Base-by-base conservation (phyloP, 2,329 filamentous ascomycete species). In the Ophiostoma himal-ulmi region DNA sequence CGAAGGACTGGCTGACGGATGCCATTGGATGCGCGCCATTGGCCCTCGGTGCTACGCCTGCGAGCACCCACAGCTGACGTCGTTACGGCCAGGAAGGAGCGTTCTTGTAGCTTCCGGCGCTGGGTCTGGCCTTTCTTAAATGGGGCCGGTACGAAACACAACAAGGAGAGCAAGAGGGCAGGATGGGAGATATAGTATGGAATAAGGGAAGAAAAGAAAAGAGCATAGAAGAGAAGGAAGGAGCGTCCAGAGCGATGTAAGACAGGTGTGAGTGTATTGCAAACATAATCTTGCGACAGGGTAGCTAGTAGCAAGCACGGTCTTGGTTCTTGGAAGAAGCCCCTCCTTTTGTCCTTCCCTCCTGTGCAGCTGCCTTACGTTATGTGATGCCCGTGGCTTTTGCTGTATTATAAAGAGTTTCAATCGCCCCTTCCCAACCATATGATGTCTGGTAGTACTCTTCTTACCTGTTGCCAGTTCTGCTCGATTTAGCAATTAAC, bases 271-370 rank as follows among this genome's bases (percentile, higher is more conserved):
- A 67, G 22, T 60, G 62, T 44, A 17, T 48, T 48, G 44, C 44
- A 48, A 48, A 48, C 37, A 39, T 48, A 48, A 48, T 20, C 44
- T 48, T 48, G n/a, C 44, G 44, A n/a, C 44, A 17, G 44, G 7
- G 44, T 48, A n/a, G 57, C 52, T 37, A 48, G 64, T 37, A 8
- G 7, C 66, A 22, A 36, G 30, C 69, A 34, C 20, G 54, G 22
- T 67, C 41, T 67, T 22, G 37, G 69, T 66, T 70, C 60, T 68
- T 70, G 34, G 41, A 22, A 22, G 7, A 22, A 52, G 48, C 60
- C 70, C 70, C 70, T 69, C 68, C 68, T 68, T 71, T 62, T 44
- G 57, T 26, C 67, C 36, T 41, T 26, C n/a, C 20, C 7, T n/a
- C 41, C 39, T 67, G n/a, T 22, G n/a, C 39, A 11, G 4, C 20